phyloP scores from a whole-genome alignment of 2,329 filamentous ascomycete species.

The Pyricularia sp. region DNA sequence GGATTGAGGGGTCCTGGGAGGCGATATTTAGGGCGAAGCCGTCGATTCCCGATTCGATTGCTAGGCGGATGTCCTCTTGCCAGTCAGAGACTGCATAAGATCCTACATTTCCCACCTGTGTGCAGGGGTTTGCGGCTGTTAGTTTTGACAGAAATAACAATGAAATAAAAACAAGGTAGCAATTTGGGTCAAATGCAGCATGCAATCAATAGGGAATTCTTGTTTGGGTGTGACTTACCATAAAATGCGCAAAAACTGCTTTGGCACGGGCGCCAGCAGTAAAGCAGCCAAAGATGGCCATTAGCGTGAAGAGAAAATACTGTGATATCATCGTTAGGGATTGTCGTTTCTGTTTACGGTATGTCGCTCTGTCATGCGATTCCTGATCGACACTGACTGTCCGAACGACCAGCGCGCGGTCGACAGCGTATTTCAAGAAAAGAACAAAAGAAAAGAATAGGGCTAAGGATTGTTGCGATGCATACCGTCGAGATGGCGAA shows the following conservation, averaged over 20 bases:
- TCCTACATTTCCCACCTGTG: constrained; percentile 33
- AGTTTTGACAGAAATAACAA: background rate
- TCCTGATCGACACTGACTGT: background rate
- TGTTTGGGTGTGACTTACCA: background rate
- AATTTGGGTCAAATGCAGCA: no score
- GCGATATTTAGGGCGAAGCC: constrained; percentile 21
- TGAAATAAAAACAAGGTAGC: no score
- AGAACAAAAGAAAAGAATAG: background rate
- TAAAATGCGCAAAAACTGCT: constrained; percentile 4
- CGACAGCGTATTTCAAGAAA: background rate
- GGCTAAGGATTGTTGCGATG: background rate
- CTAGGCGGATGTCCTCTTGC: constrained; percentile 11
- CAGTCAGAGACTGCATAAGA: constrained; percentile 33
- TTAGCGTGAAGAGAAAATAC: background rate
- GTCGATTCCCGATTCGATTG: constrained; percentile 16
- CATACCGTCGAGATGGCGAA: background rate
- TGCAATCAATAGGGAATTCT: background rate
- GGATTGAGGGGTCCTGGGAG: constrained; percentile 33
- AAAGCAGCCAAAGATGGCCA: background rate
- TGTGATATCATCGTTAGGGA: background rate
- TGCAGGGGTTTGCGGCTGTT: background rate
- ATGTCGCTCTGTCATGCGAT: background rate
- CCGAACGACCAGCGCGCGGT: background rate
- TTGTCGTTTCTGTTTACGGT: background rate
- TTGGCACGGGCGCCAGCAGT: background rate